Conservation (phyloP, 2,329 filamentous ascomycete species). For the Lizonia empirigonia region DNA sequence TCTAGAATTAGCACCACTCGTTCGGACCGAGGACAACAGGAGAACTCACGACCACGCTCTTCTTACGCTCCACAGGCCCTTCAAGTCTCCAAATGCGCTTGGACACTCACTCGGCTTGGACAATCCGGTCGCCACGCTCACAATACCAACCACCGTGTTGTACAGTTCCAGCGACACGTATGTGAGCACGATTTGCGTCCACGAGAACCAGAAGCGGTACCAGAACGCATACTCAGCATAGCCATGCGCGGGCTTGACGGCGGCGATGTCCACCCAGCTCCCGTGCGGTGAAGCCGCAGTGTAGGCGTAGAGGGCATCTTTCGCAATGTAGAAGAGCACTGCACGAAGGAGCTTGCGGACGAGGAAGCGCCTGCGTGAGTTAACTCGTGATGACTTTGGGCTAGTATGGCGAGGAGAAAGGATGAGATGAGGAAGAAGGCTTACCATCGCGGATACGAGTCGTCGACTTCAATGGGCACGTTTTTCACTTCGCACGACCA, state of each 20-base stretch:
- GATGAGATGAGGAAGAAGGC: neutral
- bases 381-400: neutral
- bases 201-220: constrained; percentile 22
- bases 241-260: constrained; percentile 9
- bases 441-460: constrained; percentile 30
- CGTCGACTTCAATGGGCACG: constrained; percentile 24
- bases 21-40: neutral
- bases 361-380: constrained; percentile 26
- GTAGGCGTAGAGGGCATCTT: constrained; percentile 22
- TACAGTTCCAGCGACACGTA: constrained; percentile 24
- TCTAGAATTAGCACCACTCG: neutral
- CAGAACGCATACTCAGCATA: constrained; percentile 12
- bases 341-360: constrained; percentile 23
- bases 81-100: constrained; percentile 28
- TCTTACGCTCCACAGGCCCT: constrained; percentile 24
- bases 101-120: constrained; percentile 36
- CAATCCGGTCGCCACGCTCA: constrained; percentile 25
- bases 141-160: constrained; percentile 17
- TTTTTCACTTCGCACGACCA: constrained; percentile 40
- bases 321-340: constrained; percentile 20
- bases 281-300: constrained; percentile 31
- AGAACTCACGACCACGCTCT: constrained; percentile 33
- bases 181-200: constrained; percentile 28
- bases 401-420: neutral
- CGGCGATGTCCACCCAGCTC: constrained; percentile 23